Evolutionary conservation across 2,329 filamentous ascomycete species (phyloP).

Genomic region (Simplicillium sp.): DNA sequence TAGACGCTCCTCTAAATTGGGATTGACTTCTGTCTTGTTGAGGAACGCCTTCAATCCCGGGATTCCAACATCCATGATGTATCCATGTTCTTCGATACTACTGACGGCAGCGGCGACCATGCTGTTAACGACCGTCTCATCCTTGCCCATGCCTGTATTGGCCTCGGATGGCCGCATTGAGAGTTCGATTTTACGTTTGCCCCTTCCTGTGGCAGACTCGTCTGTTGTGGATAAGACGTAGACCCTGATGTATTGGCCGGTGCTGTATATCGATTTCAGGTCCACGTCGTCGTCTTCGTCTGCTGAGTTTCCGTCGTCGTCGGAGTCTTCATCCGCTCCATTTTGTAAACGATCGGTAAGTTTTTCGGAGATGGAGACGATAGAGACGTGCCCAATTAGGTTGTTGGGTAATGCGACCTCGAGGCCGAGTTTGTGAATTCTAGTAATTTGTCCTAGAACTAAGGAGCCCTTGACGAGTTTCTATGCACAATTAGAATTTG

Average conservation of each 20-base stretch:
- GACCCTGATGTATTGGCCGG: constrained; percentile 83
- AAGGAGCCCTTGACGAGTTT: constrained; percentile 77
- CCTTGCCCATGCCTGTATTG: constrained; percentile 64
- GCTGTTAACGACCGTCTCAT: constrained; percentile 64
- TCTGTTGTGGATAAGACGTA: constrained; percentile 73
- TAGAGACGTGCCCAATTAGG: constrained; percentile 76
- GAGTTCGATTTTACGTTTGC: constrained; percentile 76
- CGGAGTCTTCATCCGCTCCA: constrained; percentile 44
- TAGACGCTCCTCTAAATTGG: constrained; percentile 53
- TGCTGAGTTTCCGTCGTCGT: constrained; percentile 41
- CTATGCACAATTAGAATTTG: constrained; percentile 30
- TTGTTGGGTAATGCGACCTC: constrained; percentile 86
- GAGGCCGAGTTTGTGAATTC: constrained; percentile 72
- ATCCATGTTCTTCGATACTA: constrained; percentile 92
- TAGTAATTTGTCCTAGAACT: constrained; percentile 76
- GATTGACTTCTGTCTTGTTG: constrained; percentile 70
- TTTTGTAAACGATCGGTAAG: constrained; percentile 70
- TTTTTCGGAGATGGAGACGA: constrained; percentile 81
- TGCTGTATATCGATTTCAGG: constrained; percentile 62
- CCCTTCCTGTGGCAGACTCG: constrained; percentile 49
- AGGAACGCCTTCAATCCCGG: constrained; percentile 72
- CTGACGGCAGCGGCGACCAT: constrained; percentile 80
- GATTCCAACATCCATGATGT: constrained; percentile 86
- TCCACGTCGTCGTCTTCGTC: constrained; percentile 56
- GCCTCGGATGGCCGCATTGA: constrained; percentile 71